Base-by-base conservation (phyloP, 768 basidiomycete genomes). In the Asterophora lycoperdoides region DNA sequence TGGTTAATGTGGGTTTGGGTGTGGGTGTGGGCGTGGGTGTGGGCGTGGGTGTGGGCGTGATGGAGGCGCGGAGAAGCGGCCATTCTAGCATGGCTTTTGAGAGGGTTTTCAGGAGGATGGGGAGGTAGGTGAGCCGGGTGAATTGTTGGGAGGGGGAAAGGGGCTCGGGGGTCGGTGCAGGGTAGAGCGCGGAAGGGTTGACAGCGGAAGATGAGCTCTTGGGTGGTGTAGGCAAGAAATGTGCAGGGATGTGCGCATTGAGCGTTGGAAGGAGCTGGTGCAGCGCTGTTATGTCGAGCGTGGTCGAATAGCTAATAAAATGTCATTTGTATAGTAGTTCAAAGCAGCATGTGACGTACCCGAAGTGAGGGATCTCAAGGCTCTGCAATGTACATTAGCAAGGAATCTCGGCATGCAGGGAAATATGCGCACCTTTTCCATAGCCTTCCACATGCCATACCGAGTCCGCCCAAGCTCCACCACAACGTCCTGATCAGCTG, bases 361-460 rank as follows among this genome's bases (percentile, higher is more conserved):
- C 87, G 54, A 94, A 94, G 59, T 87, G 87, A 14, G 91, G 90
- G 55, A 93, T 86, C 58, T 86, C 81, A 45, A 93, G 73, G 57
- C 89, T 89, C 89, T 90, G 56, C 5, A 56, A 46, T 14, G 37
- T 30, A 32, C 42, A 39, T 51, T 17, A 45, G 45, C 32, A 26
- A 47, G 0, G 17, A 40, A 17, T 17, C 44, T 35, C 14, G n/a
- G n/a, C 18, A 34, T 44, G 14, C 8, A 11, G 41, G 20, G 33
- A 28, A 44, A 19, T 36, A 33, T 15, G 53, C 68, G 20, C 41
- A 84, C 89, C 79, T 88, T 89, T 8, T 74, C 78, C 91, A 93
- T 93, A 2, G 89, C 86, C 56, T 88, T 89, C 84, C 82, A 93
- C 91, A 93, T 94, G 8, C 81, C 83, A 60, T 82, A 79, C 46